Evolutionary conservation across 345 rosid genomes (phyloP).

Genomic region (Salix udensis): DNA sequence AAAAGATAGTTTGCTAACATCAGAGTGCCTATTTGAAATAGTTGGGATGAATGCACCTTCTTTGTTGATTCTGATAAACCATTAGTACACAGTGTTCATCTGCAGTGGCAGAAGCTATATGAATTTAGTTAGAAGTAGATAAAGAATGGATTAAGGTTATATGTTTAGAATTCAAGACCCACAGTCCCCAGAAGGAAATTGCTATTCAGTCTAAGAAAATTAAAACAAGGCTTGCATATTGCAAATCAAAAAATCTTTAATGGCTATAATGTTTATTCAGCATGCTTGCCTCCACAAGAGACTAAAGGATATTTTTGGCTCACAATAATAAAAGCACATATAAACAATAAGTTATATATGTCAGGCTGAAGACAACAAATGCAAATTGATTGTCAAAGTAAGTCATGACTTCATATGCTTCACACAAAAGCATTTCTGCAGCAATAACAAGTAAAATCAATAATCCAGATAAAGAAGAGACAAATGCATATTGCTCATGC

Average conservation of each 20-base stretch:
- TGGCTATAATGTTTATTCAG: background rate
- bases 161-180: background rate
- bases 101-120: too few species aligned
- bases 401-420: background rate
- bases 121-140: background rate
- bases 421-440: background rate
- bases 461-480: background rate
- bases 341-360: background rate
- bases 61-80: too few species aligned
- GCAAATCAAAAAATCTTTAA: background rate
- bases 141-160: background rate
- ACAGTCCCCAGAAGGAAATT: background rate
- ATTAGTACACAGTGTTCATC: too few species aligned
- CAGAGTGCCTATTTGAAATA: too few species aligned
- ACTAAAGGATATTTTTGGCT: background rate
- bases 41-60: too few species aligned
- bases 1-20: too few species aligned
- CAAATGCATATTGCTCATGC: background rate
- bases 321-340: background rate
- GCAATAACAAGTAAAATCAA: background rate
- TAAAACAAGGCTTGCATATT: background rate
- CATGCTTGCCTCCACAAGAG: background rate
- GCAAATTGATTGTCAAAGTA: background rate
- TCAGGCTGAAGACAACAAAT: background rate
- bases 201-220: background rate